Evolutionary conservation across 1,284 basidiomycete genomes (phyloP).

Genomic region (Phylloboletellus chloephorus): DNA sequence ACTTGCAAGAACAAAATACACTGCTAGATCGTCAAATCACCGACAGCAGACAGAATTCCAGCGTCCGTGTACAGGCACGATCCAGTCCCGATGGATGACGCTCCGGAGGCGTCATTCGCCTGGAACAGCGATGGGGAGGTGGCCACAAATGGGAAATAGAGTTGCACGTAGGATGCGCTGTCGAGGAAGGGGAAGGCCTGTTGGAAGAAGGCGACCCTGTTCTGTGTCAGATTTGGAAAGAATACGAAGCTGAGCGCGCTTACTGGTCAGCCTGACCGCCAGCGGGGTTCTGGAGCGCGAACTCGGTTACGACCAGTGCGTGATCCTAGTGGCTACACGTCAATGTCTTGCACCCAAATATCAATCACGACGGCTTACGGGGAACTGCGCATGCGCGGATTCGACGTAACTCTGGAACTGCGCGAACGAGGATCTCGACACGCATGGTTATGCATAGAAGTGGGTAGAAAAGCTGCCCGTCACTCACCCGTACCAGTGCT

Average conservation of each 20-base stretch:
- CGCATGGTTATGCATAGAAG: background rate
- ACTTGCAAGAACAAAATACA: no score
- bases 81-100: slow-evolving; percentile 18
- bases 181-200: slow-evolving; percentile 33
- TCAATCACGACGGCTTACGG: slow-evolving; percentile 14
- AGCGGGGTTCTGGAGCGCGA: slow-evolving; percentile 30
- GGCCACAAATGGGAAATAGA: slow-evolving; percentile 36
- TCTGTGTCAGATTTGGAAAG: slow-evolving; percentile 4
- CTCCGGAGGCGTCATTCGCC: slow-evolving; percentile 13
- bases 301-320: slow-evolving; percentile 28
- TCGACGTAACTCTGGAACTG: slow-evolving; percentile 28
- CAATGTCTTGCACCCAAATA: slow-evolving; percentile 3
- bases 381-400: slow-evolving; percentile 28
- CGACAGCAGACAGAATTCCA: slow-evolving; percentile 21
- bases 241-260: slow-evolving; percentile 1
- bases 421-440: slow-evolving; percentile 19
- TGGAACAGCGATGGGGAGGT: slow-evolving; percentile 24
- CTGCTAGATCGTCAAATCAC: slow-evolving; percentile 18
- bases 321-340: slow-evolving; percentile 10
- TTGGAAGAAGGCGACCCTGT: slow-evolving; percentile 29
- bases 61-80: slow-evolving; percentile 30
- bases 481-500: slow-evolving; percentile 35
- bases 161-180: slow-evolving; percentile 22
- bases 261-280: slow-evolving; percentile 34
- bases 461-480: background rate